Evolutionary conservation across 176 grass and related monocot genomes (phyloP), one percentile per base, ranked within the genome.

Genomic region (Bothriochloa decipiens): DNA sequence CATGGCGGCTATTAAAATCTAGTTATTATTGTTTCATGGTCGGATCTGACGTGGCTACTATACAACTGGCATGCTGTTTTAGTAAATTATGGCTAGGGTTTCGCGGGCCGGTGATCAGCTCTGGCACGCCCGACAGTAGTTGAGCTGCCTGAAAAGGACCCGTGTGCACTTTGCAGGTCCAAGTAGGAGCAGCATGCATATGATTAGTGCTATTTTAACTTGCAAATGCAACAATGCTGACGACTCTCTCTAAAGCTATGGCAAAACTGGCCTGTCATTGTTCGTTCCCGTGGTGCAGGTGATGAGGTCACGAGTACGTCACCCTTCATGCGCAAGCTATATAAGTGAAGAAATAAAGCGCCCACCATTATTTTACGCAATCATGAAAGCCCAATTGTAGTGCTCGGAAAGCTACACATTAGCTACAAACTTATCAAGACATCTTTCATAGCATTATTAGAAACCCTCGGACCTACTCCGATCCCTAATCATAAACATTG

Each of bases 321-420:
- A 82, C 22, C 26, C 20, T 60, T 78, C 79, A 78, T 10, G 88
- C 83, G 73, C 14, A 18, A 37, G 45, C 77, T 12, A 40, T 8
- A 27, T 7, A 64, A 32, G 23, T 8, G 13, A 43, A 20, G 35
- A 43, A 23, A 71, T 22, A 16, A 16, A 5, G 2, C 32, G n/a
- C 3, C 29, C 23, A 3, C 7, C 11, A 27, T 27, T 62, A 72
- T 73, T 60, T 78, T 82, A 82, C 8, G 26, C 42, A 36, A 82
- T 78, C 55, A 72, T 72, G 35, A 16, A 16, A 22, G 22, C 35
- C 35, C 57, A 55, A 35, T 72, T 0, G 65, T 2, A 28, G 26
- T 14, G 16, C 14, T 5, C 13, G 11, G 78, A 86, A 86, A 90
- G 66, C 47, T 82, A 86, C 85, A 2, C 32, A 42, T 86, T 40